phyloP scores from a whole-genome alignment of 1,284 basidiomycete species.

The Cryptococcus sp. region DNA sequence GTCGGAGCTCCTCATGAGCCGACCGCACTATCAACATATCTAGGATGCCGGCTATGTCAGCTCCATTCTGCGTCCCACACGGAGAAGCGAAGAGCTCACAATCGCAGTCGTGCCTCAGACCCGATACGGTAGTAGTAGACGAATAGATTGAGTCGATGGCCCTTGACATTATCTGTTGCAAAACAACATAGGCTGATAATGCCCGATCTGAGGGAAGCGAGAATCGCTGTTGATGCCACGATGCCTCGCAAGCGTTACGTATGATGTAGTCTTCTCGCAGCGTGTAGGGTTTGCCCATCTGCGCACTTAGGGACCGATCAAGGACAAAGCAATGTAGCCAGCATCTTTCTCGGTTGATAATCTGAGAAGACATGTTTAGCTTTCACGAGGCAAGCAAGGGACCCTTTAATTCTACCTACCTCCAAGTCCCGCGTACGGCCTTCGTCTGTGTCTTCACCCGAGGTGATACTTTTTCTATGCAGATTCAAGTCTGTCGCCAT shows the following conservation, averaged over 20 bases:
- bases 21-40: slow-evolving; percentile 50
- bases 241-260: slow-evolving; percentile 75
- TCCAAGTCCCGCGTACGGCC: slow-evolving; percentile 54
- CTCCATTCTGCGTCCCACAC: slow-evolving; percentile 56
- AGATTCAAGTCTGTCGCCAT: slow-evolving; percentile 96
- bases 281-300: slow-evolving; percentile 55
- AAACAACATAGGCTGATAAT: slow-evolving; percentile 57
- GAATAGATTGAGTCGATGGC: slow-evolving; percentile 89
- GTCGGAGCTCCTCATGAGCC: slow-evolving; percentile 46
- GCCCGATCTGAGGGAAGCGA: slow-evolving; percentile 63
- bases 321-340: slow-evolving; percentile 91
- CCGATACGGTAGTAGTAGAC: slow-evolving; percentile 74
- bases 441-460: slow-evolving; percentile 70
- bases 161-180: slow-evolving; percentile 83
- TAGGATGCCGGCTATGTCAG: neutral
- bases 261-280: slow-evolving; percentile 70
- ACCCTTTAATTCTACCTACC: slow-evolving; percentile 20
- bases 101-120: slow-evolving; percentile 82
- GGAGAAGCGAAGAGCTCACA: slow-evolving; percentile 56
- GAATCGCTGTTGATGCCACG: slow-evolving; percentile 59
- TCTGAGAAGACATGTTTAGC: slow-evolving; percentile 52
- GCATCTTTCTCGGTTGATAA: slow-evolving; percentile 89
- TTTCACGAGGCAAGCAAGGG: neutral
- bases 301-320: slow-evolving; percentile 86
- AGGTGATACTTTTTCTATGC: slow-evolving; percentile 78